Evolutionary conservation across 257 asterid genomes (phyloP), one percentile per base, ranked within the genome.

Genomic region (Eustoma russellianum): DNA sequence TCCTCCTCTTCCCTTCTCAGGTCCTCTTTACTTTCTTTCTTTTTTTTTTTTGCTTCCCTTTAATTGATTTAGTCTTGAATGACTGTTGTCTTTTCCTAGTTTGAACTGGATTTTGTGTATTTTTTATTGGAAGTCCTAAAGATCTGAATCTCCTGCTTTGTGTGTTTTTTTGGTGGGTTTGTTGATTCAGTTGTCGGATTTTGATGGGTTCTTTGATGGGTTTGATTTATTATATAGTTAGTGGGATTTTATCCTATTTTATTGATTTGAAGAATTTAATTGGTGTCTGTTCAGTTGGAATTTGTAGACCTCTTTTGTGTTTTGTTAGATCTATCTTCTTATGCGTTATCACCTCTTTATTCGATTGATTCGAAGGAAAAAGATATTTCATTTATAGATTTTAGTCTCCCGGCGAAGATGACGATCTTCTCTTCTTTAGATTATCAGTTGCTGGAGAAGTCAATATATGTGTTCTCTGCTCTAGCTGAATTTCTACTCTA

Each of bases 291-390:
- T 19, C 19, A 5, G 6, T 0, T 50, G 15, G 40, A 33, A 18
- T 55, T 17, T 41, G 19, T 51, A 48, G 72, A 66, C 54, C 61
- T 62, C n/a, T 34, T 43, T 17, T 8, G 9, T 34, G 17, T 41
- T 49, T 44, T 2, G 13, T 45, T 56, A 67, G 68, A 67, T 67
- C 73, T 61, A 56, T 52, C 16, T 18, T 34, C 51, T 17, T 57
- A 0, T 57, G 17, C 15, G 6, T 1, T 16, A 17, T n/a, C 15
- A 38, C 7, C 12, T 38, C 12, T 38, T 5, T 9, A 38, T 8
- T 38, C 7, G n/a, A 4, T 41, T 41, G 13, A 13, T 60, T 17
- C 2, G 13, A 41, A 8, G 4, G 43, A 14, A 33, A 35, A 45
- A 5, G 15, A 33, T 9, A 17, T n/a, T 18, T 19, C 2, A 13